These are phyloP conservation scores for Ogataea paradorogensis DNA, from an alignment of 805 yeast genomes.

Conservation along the genomic window DNA sequence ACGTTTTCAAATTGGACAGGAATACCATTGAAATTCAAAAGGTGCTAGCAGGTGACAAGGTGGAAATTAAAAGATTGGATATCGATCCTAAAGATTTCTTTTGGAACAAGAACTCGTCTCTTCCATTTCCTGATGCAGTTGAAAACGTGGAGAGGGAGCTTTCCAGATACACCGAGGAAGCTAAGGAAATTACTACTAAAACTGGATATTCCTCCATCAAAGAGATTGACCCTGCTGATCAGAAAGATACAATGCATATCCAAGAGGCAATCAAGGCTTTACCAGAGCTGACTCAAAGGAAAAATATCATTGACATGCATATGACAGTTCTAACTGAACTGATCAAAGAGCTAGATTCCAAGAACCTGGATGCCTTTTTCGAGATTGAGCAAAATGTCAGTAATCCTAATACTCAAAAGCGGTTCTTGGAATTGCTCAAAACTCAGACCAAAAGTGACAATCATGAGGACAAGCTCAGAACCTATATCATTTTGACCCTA, in stretches of 20 bases:
- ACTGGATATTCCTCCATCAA: conserved; percentile 71
- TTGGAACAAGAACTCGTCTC: conserved; percentile 78
- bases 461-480: conserved; percentile 74
- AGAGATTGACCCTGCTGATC: conserved; percentile 65
- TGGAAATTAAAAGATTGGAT: conserved; percentile 64
- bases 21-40: conserved; percentile 70
- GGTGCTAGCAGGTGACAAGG: conserved; percentile 29
- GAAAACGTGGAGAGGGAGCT: conserved; percentile 89
- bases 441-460: conserved; percentile 55
- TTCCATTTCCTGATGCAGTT: conserved; percentile 98
- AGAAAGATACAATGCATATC: conserved; percentile 59
- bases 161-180: conserved; percentile 78
- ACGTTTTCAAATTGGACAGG: conserved; percentile 77
- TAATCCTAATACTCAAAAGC: conserved; percentile 55
- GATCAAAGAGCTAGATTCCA: conserved; percentile 78
- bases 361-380: conserved; percentile 84
- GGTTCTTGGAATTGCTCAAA: conserved; percentile 57
- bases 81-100: conserved; percentile 92
- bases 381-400: conserved; percentile 86
- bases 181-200: conserved; percentile 76
- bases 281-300: conserved; percentile 89
- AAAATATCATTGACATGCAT: conserved; percentile 88
- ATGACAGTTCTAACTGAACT: conserved; percentile 90
- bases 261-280: conserved; percentile 87
- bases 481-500: conserved; percentile 77